Percentiles rank a stretch among this genome's conserved stretches.
Conservation (phyloP, 208 protist species). For the Acanthamoeba lugdunensis region DNA sequence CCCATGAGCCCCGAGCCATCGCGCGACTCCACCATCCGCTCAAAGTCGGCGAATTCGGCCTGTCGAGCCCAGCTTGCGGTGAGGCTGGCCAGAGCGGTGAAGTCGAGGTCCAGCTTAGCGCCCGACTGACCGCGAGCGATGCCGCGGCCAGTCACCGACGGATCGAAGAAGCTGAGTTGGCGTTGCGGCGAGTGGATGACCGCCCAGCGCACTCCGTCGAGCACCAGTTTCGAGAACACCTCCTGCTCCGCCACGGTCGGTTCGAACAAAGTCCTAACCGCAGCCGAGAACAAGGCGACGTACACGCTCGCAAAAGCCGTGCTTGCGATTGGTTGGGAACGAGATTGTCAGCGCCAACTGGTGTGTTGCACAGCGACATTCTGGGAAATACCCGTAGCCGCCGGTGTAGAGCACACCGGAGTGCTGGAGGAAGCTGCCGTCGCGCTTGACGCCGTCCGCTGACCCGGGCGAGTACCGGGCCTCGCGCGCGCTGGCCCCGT, state of each 20-base stretch:
- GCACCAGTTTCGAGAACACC: background rate
- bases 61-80: background rate
- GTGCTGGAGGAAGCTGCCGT: slow-evolving; percentile 45
- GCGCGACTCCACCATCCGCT: background rate
- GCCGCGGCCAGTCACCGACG: background rate
- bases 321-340: background rate
- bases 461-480: background rate
- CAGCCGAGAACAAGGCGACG: background rate
- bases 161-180: background rate
- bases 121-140: background rate
- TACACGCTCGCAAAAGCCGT: background rate
- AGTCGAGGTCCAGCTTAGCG: background rate
- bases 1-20: background rate
- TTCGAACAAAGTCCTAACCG: background rate
- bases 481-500: background rate
- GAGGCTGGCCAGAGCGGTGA: background rate
- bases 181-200: background rate
- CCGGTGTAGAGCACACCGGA: background rate
- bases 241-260: background rate
- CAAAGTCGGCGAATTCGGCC: background rate
- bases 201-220: background rate
- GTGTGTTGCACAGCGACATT: too few relatives aligned
- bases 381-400: background rate
- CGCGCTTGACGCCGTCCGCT: background rate
- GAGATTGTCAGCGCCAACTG: too few relatives aligned